Evolutionary conservation across 805 yeast species (phyloP).

Genomic region (Cyberlindnera euphorbiae): DNA sequence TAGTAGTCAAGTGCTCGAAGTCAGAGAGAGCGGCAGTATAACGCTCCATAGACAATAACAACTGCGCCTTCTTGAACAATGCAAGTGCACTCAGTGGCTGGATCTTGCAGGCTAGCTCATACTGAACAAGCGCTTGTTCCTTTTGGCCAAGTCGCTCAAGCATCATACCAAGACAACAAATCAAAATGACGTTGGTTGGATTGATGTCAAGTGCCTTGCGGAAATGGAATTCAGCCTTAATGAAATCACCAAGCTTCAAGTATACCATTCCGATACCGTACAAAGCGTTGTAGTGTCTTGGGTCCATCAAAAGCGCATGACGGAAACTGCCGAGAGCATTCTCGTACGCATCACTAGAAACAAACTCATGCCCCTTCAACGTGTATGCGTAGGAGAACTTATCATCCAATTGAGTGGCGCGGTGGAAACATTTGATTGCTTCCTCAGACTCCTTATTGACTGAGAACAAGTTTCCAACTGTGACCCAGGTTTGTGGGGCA

Average conservation of each 20-base stretch:
- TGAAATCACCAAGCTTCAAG: conserved; percentile 78
- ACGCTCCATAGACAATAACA: conserved; percentile 64
- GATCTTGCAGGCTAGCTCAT: conserved; percentile 73
- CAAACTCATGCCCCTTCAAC: conserved; percentile 87
- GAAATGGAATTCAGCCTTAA: conserved; percentile 81
- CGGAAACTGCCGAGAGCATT: conserved; percentile 82
- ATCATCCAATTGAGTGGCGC: conserved; percentile 66
- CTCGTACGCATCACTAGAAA: conserved; percentile 85
- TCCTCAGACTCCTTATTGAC: conserved; percentile 80
- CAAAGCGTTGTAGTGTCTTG: conserved; percentile 87
- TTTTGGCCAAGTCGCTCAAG: conserved; percentile 68
- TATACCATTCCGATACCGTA: conserved; percentile 96
- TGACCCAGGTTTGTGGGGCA: conserved; percentile 88
- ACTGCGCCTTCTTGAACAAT: conserved; percentile 81
- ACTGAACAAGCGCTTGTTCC: conserved; percentile 73
- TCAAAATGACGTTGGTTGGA: conserved; percentile 82
- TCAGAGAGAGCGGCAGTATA: conserved; percentile 69
- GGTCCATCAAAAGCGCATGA: conserved; percentile 68
- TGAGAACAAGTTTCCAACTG: conserved; percentile 84
- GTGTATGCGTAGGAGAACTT: conserved; percentile 85
- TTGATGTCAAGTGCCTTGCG: conserved; percentile 83
- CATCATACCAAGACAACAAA: conserved; percentile 93
- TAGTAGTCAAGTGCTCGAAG: conserved; percentile 63
- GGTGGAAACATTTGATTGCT: conserved; percentile 80
- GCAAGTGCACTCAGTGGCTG: conserved; percentile 88